Conservation (phyloP, 352 stramenopile genomes). For the Pythium scleroteichum region DNA sequence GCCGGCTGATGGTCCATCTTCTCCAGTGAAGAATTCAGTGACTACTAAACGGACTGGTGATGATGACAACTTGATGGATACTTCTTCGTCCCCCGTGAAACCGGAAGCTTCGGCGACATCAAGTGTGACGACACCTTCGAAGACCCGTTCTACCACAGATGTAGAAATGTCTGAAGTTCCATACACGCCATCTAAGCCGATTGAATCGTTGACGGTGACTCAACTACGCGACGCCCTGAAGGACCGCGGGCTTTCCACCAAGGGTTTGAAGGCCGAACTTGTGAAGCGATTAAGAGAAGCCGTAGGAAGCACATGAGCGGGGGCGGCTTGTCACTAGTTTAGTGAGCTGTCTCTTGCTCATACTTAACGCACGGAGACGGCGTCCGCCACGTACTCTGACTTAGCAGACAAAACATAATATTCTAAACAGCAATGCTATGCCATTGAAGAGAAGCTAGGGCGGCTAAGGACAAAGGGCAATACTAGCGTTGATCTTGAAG, state of each 20-base stretch:
- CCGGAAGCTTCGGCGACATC: background rate
- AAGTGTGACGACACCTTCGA: constrained; percentile 14
- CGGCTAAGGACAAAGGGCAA: too few species aligned
- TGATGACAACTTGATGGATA: constrained; percentile 22
- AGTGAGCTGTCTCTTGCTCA: too few species aligned
- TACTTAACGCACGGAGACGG: too few species aligned
- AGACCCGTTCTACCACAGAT: constrained; percentile 29
- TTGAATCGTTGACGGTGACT: constrained; percentile 76
- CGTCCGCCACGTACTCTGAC: background rate
- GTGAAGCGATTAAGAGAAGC: constrained; percentile 81
- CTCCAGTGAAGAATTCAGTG: constrained; percentile 9
- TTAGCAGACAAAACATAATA: constrained; percentile 24
- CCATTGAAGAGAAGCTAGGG: background rate
- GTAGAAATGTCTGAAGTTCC: constrained; percentile 66
- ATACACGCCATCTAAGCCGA: constrained; percentile 69
- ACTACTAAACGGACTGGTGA: constrained; percentile 4
- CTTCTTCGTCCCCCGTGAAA: constrained; percentile 6
- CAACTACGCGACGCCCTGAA: constrained; percentile 77
- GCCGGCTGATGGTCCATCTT: constrained; percentile 9
- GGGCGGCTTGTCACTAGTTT: too few species aligned
- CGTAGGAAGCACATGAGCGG: constrained; percentile 26
- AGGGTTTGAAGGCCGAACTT: constrained; percentile 83
- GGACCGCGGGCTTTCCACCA: constrained; percentile 69
- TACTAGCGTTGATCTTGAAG: too few species aligned
- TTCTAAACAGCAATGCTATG: constrained; percentile 12